Evolutionary conservation across 306 rosid species (phyloP), one percentile per base, ranked within the genome.

Genomic region (Amphicarpaea edgeworthii): DNA sequence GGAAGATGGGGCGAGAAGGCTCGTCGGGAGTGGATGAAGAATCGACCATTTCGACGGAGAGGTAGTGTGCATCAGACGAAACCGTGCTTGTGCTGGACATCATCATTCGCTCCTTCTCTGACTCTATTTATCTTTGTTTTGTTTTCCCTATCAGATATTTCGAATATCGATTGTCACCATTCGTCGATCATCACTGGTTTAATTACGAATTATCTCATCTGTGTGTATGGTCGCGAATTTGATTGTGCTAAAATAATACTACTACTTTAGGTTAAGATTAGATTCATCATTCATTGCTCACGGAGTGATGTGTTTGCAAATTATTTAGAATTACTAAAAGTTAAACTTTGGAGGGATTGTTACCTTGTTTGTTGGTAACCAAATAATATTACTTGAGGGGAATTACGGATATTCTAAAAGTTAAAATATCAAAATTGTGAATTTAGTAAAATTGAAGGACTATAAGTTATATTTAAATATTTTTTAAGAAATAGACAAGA

Each of bases 1-100:
- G 93, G 86, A 88, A 95, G 64, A 92, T 78, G 12, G 88, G 69
- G 68, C 90, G 90, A 57, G 21, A 43, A 57, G 71, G 38, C 32
- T 59, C 68, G n/a, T 30, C 41, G 77, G 77, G 19, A 26, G 83
- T 0, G 59, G 77, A 5, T 50, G 77, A 5, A 55, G 73, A 3
- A 50, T 83, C 68, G 63, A 88, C 49, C 96, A 94, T 94, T 67
- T 86, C 86, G 70, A 84, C 43, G 66, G 49, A 70, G n/a, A 69
- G 62, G 53, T 86, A 87, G 11, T 59, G 12, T 28, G 42, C 6
- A 12, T 57, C 11, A 4, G 82, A 28, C n/a, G n/a, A n/a, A n/a
- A n/a, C 32, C 32, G 4, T 28, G 3, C 32, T 28, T 28, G 32
- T 28, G n/a, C n/a, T n/a, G n/a, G n/a, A n/a, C n/a, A n/a, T n/a